Conservation (phyloP, 805 yeast genomes). For the Aciculoconidium aculeatum region DNA sequence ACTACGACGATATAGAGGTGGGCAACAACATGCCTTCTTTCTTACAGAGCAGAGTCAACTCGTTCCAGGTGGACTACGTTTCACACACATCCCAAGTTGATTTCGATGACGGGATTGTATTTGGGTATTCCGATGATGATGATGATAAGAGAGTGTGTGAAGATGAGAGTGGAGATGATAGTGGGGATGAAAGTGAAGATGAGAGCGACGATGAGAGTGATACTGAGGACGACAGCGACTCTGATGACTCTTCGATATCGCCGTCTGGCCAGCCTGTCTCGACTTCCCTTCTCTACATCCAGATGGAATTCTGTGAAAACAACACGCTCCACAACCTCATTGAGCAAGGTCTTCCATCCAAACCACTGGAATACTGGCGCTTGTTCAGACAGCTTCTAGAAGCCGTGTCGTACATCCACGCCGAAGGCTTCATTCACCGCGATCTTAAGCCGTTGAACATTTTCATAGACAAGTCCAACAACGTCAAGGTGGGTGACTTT, state of each 20-base stretch:
- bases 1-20: no score
- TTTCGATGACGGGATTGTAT: slow-evolving; percentile 3
- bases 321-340: slow-evolving; percentile 83
- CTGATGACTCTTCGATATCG: not conserved
- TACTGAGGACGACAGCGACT: slow-evolving; percentile 5
- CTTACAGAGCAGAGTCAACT: slow-evolving; percentile 6
- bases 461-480: slow-evolving; percentile 84
- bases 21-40: not conserved
- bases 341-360: slow-evolving; percentile 58
- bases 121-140: slow-evolving; percentile 4
- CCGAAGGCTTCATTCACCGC: slow-evolving; percentile 91
- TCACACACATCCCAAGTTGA: slow-evolving; percentile 43
- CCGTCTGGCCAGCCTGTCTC: slow-evolving; percentile 17
- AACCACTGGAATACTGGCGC: slow-evolving; percentile 84
- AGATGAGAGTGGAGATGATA: slow-evolving; percentile 1
- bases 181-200: slow-evolving; percentile 1
- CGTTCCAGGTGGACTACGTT: slow-evolving; percentile 56
- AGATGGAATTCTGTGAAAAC: slow-evolving; percentile 98
- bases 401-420: slow-evolving; percentile 85
- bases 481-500: slow-evolving; percentile 93
- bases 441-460: slow-evolving; percentile 95
- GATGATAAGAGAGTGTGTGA: slow-evolving; percentile 2
- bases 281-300: slow-evolving; percentile 76
- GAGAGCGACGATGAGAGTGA: slow-evolving; percentile 11
- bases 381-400: slow-evolving; percentile 81